Evolutionary conservation across 805 yeast genomes (phyloP), one percentile per base, ranked within the genome.

Genomic region (Lipomyces mesembrius): DNA sequence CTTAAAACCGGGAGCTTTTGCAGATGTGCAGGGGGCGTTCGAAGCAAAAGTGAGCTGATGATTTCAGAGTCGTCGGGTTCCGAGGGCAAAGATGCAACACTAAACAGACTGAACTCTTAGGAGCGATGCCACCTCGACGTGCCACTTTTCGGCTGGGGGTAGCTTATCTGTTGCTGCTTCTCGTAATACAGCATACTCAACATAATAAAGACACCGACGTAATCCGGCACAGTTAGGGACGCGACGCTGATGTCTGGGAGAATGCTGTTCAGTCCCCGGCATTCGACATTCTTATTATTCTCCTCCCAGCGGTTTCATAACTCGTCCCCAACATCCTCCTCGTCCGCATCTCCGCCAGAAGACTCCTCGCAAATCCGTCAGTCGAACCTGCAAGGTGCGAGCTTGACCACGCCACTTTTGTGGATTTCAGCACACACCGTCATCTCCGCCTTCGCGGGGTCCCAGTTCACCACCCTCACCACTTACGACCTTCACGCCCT

Each of bases 11-110:
- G 4, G 6, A 4, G 14, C 1, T 22, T 52, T 11, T 27, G 55
- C 49, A 20, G 55, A 25, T 52, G 55, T 52, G 55, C 55, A 52
- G 57, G 57, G 57, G 57, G 43, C 14, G 1, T 27, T 4, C n/a
- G 35, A 54, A 29, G 37, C 37, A 29, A 54, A 54, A 54, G 57
- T 54, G 57, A 54, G 57, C 57, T 54, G 57, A 54, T 54, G 57
- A 29, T 27, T n/a, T 43, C 6, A 22, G 49, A 8, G 49, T n/a
- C 49, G 17, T 37, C 49, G 9, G 49, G 49, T 43, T 22, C 8
- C 49, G 49, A 43, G 22, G 4, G 39, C 2, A 3, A 37, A 43
- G 20, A 43, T 17, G 11, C 20, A 27, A n/a, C 25, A 22, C n/a
- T 52, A 25, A 25, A 5, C 55, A 52, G 32, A 52, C 14, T 11